Base-by-base conservation (phyloP, 768 basidiomycete species). In the Leccinum subgranulosum region DNA sequence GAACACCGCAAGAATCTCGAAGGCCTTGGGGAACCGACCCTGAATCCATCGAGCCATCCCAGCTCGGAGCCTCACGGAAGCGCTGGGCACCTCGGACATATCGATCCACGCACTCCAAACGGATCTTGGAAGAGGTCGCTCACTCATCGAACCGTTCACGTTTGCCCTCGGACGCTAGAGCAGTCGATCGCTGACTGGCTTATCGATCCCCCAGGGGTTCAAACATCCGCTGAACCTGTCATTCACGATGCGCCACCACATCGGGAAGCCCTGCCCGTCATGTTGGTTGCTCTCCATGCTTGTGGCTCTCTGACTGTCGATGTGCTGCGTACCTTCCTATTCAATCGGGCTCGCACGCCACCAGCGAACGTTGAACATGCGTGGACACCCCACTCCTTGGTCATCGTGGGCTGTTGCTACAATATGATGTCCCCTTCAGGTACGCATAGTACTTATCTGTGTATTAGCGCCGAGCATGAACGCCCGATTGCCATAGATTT, bases 361-460 rank as follows among this genome's bases (percentile, higher is more conserved):
- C 60, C 33, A 41, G 14, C 25, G 49, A 31, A 49, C 43, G 43
- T 45, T 21, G 29, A 28, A 19, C 28, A n/a, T 21, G 15, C 10
- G 41, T 89, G 87, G 88, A 70, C 63, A 45, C 77, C 84, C 5
- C 74, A 76, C 15, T 83, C 76, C 3, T 75, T 82, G 1, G 78
- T 88, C 45, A 77, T 84, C 8, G 88, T 90, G 15, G 88, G 90
- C 3, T 92, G 90, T 59, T 92, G 90, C 69, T 92, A 91, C 69
- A 90, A 91, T 66, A 76, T 88, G 60, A 79, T 90, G 74, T 71
- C 75, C 29, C 71, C 78, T 11, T 68, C 75, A 64, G 86, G 86
- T 69, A 47, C 36, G 72, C 36, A n/a, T 10, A 23, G 28, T 48
- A 27, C 46, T 33, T 56, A 51, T 36, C 8, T 49, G n/a, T 21